These are phyloP conservation scores for Phytophthora colocasiae DNA, from an alignment of 352 stramenopile genomes.

Conservation along the genomic window DNA sequence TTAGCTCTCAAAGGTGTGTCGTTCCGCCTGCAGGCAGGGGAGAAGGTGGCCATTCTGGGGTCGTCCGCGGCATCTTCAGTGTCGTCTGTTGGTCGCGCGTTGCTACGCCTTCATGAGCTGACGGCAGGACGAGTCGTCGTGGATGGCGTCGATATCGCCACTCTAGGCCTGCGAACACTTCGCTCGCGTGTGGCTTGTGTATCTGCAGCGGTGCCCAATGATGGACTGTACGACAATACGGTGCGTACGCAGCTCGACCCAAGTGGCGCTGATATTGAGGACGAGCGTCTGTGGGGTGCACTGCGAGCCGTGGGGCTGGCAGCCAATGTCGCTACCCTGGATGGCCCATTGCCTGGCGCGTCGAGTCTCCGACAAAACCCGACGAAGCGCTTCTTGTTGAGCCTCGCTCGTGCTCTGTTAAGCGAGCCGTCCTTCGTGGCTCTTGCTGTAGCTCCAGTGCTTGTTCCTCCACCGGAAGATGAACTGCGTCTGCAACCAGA, in stretches of 20 bases:
- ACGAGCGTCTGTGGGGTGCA: slow-evolving; percentile 41
- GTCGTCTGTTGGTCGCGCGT: slow-evolving; percentile 86
- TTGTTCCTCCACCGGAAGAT: slow-evolving; percentile 26
- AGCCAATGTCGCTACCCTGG: slow-evolving; percentile 70
- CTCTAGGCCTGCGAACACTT: slow-evolving; percentile 87
- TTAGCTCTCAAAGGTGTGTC: slow-evolving; percentile 59
- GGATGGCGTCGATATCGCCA: slow-evolving; percentile 91
- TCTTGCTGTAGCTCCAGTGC: slow-evolving; percentile 52
- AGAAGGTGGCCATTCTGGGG: slow-evolving; percentile 94
- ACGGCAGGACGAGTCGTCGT: slow-evolving; percentile 90
- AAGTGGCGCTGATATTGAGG: slow-evolving; percentile 57
- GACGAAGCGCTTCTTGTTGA: slow-evolving; percentile 97
- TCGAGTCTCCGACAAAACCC: slow-evolving; percentile 92
- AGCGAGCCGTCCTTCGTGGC: slow-evolving; percentile 89
- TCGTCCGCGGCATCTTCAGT: slow-evolving; percentile 83
- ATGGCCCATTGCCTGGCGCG: slow-evolving; percentile 61
- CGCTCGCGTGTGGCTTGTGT: slow-evolving; percentile 93
- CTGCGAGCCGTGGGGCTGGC: slow-evolving; percentile 61
- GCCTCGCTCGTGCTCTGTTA: slow-evolving; percentile 95
- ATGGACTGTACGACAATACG: slow-evolving; percentile 89
- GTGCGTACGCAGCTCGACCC: slow-evolving; percentile 94
- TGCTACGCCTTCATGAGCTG: slow-evolving; percentile 95
- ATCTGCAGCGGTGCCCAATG: slow-evolving; percentile 92
- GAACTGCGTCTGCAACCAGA: slow-evolving; percentile 21
- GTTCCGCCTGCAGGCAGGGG: slow-evolving; percentile 80